Percentiles rank a stretch among this genome's conserved stretches.
Evolutionary conservation across 176 grass and related monocot species (phyloP).

Genomic region (Chrysopogon serrulatus): DNA sequence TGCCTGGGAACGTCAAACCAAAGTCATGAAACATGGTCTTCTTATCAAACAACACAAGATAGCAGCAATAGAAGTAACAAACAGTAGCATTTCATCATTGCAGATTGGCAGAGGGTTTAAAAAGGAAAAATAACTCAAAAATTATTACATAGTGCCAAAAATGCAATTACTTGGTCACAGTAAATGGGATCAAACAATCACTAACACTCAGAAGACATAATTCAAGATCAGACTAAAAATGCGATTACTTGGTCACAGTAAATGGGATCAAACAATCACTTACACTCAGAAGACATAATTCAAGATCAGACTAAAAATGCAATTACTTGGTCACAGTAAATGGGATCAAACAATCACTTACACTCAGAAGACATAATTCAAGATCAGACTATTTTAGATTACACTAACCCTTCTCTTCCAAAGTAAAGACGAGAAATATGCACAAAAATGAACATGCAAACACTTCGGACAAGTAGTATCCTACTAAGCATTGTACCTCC

Average conservation of each 20-base stretch:
- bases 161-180: not conserved
- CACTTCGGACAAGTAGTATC: not conserved
- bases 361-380: not conserved
- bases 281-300: not conserved
- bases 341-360: slow-evolving; percentile 6
- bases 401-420: not conserved
- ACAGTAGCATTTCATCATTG: slow-evolving; percentile 10
- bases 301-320: not conserved
- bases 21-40: not conserved
- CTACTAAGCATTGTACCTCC: not conserved
- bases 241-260: not conserved
- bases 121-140: not conserved
- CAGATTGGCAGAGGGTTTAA: not conserved
- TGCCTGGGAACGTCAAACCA: slow-evolving; percentile 51
- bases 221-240: not conserved
- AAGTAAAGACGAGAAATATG: slow-evolving; percentile 4
- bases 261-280: slow-evolving; percentile 2
- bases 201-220: slow-evolving; percentile 2
- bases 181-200: slow-evolving; percentile 5
- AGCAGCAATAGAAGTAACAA: not conserved
- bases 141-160: slow-evolving; percentile 8
- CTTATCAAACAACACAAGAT: slow-evolving; percentile 16
- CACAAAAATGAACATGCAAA: not conserved
- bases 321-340: not conserved
- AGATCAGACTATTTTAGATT: not conserved